These are phyloP conservation scores for Fraxinus baroniana DNA, from an alignment of 305 asterid genomes.

Conservation along the genomic window DNA sequence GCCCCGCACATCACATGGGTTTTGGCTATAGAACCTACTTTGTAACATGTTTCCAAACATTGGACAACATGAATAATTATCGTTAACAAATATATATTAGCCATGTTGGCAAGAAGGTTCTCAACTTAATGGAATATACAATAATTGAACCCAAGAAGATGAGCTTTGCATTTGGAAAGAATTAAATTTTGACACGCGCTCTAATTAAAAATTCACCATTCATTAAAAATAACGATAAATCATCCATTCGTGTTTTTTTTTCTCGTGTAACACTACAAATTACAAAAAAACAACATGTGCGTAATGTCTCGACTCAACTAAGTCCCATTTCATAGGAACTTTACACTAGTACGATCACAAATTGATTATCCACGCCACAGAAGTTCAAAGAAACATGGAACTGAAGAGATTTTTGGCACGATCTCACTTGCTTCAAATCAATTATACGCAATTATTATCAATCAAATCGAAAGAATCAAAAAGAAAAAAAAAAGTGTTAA, in stretches of 20 bases:
- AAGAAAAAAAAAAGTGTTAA: background rate
- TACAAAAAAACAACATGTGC: background rate
- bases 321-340: background rate
- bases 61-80: background rate
- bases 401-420: background rate
- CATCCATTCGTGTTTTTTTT: background rate
- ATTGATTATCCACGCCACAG: background rate
- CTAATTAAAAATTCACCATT: background rate
- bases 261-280: background rate
- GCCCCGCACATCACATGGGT: background rate
- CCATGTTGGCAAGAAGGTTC: background rate
- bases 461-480: background rate
- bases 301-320: background rate
- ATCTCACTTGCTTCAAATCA: background rate
- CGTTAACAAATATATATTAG: background rate
- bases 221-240: background rate
- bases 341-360: background rate
- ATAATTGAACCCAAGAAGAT: background rate
- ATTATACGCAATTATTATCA: background rate
- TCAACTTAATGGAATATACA: background rate
- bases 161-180: background rate
- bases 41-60: background rate
- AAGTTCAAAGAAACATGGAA: conserved; percentile 3
- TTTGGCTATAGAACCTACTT: background rate
- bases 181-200: background rate